Conservation (phyloP, 2,329 filamentous ascomycete genomes). For the Talaromyces marneffei region DNA sequence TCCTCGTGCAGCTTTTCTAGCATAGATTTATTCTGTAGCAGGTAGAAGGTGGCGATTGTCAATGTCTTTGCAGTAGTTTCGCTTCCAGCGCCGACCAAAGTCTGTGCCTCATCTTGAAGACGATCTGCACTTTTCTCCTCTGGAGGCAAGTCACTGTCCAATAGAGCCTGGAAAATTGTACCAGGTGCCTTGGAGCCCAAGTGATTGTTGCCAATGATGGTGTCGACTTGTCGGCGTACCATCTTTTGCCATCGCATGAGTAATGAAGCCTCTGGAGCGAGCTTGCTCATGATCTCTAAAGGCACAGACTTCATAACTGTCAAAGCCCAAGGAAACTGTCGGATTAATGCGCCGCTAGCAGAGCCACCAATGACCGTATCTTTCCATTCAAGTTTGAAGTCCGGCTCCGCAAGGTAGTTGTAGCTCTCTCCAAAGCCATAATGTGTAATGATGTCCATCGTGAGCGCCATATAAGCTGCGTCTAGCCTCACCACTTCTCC, state of each 20-base stretch:
- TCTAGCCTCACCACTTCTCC: constrained; percentile 26
- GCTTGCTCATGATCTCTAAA: constrained; percentile 18
- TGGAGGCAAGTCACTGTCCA: constrained; percentile 29
- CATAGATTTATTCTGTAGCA: constrained; percentile 19
- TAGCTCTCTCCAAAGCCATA: constrained; percentile 35
- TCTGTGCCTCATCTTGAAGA: constrained; percentile 27
- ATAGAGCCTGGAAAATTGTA: constrained; percentile 27
- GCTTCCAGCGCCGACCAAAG: constrained; percentile 30
- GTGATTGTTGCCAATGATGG: not conserved
- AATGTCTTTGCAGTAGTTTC: constrained; percentile 32
- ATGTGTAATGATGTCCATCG: constrained; percentile 34
- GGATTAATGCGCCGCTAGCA: constrained; percentile 22
- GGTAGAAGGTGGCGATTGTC: constrained; percentile 28
- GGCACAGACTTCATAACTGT: constrained; percentile 22
- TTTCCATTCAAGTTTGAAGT: constrained; percentile 23
- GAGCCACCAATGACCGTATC: constrained; percentile 22
- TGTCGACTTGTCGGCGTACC: constrained; percentile 11
- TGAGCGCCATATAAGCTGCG: constrained; percentile 25
- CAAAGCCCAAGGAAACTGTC: constrained; percentile 27
- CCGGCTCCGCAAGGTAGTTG: constrained; percentile 26
- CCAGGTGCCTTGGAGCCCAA: constrained; percentile 3
- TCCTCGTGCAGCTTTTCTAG: constrained; percentile 23
- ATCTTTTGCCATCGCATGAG: constrained; percentile 19
- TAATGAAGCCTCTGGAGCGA: constrained; percentile 2
- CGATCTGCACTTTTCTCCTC: constrained; percentile 33